Conservation (phyloP, 805 yeast genomes). For the Blastobotrys robertii region DNA sequence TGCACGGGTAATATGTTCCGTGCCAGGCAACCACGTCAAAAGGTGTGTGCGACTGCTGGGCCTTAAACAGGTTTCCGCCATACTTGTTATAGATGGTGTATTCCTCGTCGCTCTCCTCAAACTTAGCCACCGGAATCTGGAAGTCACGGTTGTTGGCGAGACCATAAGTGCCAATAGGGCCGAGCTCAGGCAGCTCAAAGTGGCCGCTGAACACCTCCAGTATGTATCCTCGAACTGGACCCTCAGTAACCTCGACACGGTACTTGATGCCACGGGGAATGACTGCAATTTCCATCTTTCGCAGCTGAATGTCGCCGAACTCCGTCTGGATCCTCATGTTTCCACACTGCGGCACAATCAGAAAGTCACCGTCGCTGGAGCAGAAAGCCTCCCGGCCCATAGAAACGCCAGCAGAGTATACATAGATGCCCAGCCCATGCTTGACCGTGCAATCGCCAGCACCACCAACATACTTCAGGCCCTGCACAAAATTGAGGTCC, state of each 20-base stretch:
- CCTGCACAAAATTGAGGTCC: constrained; percentile 13
- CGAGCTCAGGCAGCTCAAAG: constrained; percentile 23
- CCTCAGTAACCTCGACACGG: constrained; percentile 14
- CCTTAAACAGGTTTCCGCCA: constrained; percentile 11
- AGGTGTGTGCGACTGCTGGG: constrained; percentile 18
- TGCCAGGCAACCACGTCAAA: constrained; percentile 25
- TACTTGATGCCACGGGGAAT: constrained; percentile 22
- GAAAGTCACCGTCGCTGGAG: constrained; percentile 21
- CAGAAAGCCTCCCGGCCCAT: constrained; percentile 20
- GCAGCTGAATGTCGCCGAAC: constrained; percentile 19
- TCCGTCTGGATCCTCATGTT: constrained; percentile 22
- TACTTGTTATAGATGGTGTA: constrained; percentile 9
- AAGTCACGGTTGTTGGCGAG: constrained; percentile 24
- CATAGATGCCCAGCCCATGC: constrained; percentile 18
- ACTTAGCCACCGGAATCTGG: constrained; percentile 20
- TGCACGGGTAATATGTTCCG: constrained; percentile 23
- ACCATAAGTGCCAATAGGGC: constrained; percentile 25
- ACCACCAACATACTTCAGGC: constrained; percentile 17
- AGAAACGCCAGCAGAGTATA: constrained; percentile 16
- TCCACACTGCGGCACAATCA: constrained; percentile 22
- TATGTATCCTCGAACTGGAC: constrained; percentile 18
- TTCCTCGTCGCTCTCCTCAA: constrained; percentile 11
- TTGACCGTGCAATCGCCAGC: constrained; percentile 18
- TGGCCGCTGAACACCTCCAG: constrained; percentile 21
- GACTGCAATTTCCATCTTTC: constrained; percentile 20